phyloP scores from a whole-genome alignment of 2,329 filamentous ascomycete species.

The Fusarium sp. region DNA sequence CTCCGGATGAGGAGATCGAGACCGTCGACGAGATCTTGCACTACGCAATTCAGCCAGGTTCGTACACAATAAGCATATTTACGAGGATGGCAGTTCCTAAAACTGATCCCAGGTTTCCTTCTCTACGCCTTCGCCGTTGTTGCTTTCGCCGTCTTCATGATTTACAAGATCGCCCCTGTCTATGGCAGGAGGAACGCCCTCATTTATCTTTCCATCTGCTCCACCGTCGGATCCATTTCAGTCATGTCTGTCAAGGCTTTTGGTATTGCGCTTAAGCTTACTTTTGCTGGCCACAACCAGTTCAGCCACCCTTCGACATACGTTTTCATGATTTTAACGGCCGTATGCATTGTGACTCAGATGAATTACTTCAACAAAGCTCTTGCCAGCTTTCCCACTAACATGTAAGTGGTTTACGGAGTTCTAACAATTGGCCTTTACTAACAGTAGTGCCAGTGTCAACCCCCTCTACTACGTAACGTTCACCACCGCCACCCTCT shows the following conservation, averaged over 20 bases:
- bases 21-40: conserved; percentile 92
- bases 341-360: conserved; percentile 94
- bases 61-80: not conserved
- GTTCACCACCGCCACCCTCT: conserved; percentile 93
- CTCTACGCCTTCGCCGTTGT: conserved; percentile 84
- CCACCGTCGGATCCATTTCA: conserved; percentile 93
- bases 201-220: conserved; percentile 97
- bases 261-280: conserved; percentile 96
- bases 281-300: conserved; percentile 91
- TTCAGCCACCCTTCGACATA: conserved; percentile 96
- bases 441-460: conserved; percentile 66
- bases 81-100: conserved; percentile 8
- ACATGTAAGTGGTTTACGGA: conserved; percentile 74
- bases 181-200: conserved; percentile 96
- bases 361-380: conserved; percentile 99
- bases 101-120: conserved; percentile 76
- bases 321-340: conserved; percentile 93
- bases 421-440: not conserved
- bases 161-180: conserved; percentile 89
- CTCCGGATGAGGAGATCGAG: conserved; percentile 89
- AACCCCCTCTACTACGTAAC: conserved; percentile 98
- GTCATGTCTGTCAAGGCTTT: conserved; percentile 99
- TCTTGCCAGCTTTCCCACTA: conserved; percentile 93
- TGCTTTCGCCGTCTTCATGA: conserved; percentile 91
- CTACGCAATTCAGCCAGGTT: conserved; percentile 92